phyloP scores from a whole-genome alignment of 2,329 filamentous ascomycete genomes.

The Dactylella cylindrospora region DNA sequence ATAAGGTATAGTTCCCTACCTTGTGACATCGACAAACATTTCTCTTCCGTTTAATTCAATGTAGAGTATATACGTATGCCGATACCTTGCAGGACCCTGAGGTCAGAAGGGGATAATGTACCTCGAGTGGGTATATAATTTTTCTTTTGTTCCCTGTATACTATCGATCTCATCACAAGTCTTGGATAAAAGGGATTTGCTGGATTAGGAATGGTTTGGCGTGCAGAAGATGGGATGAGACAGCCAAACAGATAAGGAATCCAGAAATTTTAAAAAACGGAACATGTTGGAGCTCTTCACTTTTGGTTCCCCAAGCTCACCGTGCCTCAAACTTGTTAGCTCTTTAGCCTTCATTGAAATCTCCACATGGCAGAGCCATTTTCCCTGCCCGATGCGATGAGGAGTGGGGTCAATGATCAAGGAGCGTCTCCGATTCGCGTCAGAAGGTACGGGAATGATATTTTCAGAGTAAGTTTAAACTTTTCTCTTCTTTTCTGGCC shows the following conservation, averaged over 20 bases:
- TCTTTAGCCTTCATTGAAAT: conserved; percentile 26
- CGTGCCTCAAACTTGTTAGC: conserved; percentile 5
- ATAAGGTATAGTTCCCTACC: conserved; percentile 17
- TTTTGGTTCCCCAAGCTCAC: too few relatives aligned
- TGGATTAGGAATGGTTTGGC: conserved; percentile 38
- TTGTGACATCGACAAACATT: conserved; percentile 20
- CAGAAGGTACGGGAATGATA: conserved; percentile 16
- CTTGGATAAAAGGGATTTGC: conserved; percentile 11
- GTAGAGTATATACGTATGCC: too few relatives aligned
- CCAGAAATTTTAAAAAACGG: conserved; percentile 3
- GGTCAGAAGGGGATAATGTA: too few relatives aligned
- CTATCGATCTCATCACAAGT: too few relatives aligned
- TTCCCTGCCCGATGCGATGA: conserved; percentile 35
- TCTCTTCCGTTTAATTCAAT: conserved; percentile 11
- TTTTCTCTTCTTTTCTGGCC: conserved; percentile 4
- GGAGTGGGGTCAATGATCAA: conserved; percentile 39
- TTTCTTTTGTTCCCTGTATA: too few relatives aligned
- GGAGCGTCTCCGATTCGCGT: conserved; percentile 45
- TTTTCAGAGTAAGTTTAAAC: conserved; percentile 9
- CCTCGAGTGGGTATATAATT: too few relatives aligned
- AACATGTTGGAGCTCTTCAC: conserved; percentile 38
- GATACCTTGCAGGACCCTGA: too few relatives aligned
- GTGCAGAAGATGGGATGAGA: conserved; percentile 44
- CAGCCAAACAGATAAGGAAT: conserved; percentile 43
- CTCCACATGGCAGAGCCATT: conserved; percentile 34